Conservation (phyloP, 2,329 filamentous ascomycete species). For the Chaetomiaceae sp. region DNA sequence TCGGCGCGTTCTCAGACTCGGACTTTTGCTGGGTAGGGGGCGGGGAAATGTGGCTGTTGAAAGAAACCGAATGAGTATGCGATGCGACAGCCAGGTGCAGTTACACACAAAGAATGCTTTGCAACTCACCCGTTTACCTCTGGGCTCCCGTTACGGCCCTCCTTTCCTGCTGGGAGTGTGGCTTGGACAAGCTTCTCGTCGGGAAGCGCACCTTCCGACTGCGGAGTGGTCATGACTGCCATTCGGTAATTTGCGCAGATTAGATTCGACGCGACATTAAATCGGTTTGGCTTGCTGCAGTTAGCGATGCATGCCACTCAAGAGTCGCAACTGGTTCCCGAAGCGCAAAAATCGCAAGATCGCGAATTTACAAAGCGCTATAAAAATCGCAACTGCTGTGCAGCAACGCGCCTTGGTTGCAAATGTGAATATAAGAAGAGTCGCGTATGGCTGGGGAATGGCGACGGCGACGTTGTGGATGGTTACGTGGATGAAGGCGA, state of each 20-base stretch:
- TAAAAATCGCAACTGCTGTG: background rate
- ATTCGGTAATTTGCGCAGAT: slow-evolving; percentile 37
- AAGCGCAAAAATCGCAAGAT: background rate
- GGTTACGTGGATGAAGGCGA: slow-evolving; percentile 11
- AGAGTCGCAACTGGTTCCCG: background rate
- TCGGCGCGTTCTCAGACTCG: slow-evolving; percentile 5
- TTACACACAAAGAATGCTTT: slow-evolving; percentile 9
- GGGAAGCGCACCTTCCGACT: slow-evolving; percentile 37
- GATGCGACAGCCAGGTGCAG: background rate
- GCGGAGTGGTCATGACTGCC: slow-evolving; percentile 52
- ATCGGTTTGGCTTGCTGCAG: slow-evolving; percentile 10
- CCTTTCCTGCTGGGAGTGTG: slow-evolving; percentile 43
- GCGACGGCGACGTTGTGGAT: slow-evolving; percentile 2
- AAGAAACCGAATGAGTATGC: slow-evolving; percentile 4
- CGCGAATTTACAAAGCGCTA: background rate
- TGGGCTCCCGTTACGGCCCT: slow-evolving; percentile 27
- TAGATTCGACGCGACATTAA: slow-evolving; percentile 26
- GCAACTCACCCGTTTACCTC: slow-evolving; percentile 55
- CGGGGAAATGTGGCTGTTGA: slow-evolving; percentile 23
- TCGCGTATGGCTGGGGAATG: slow-evolving; percentile 2
- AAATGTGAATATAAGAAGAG: background rate
- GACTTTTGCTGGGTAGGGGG: slow-evolving; percentile 10
- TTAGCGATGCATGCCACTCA: slow-evolving; percentile 20
- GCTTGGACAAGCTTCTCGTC: slow-evolving; percentile 50
- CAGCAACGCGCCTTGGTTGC: background rate